These are phyloP conservation scores for Basidiobolus heterosporus DNA, from an alignment of 371 early-diverging fungal species.

Conservation along the genomic window DNA sequence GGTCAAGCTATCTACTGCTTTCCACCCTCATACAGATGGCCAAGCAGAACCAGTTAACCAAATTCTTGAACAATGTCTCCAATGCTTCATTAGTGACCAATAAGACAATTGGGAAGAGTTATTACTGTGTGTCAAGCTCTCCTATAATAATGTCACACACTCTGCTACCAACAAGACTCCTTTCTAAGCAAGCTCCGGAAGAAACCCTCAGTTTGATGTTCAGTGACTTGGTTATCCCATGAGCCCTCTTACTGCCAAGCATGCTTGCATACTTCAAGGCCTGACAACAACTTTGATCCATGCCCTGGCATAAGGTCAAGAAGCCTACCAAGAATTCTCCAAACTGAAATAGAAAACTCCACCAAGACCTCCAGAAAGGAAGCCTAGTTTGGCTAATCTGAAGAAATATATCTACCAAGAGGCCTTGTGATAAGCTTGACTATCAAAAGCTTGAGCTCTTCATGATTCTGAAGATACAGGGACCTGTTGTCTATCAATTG, in stretches of 20 bases:
- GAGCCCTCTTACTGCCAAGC: background rate
- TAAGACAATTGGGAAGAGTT: too few species aligned
- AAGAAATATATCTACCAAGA: background rate
- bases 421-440: background rate
- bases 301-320: background rate
- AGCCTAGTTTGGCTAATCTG: background rate
- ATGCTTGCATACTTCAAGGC: background rate
- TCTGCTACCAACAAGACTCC: conserved; percentile 12
- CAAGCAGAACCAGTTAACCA: too few species aligned
- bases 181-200: conserved; percentile 11
- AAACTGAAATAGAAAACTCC: background rate
- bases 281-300: background rate
- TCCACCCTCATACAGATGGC: too few species aligned
- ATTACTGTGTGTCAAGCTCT: too few species aligned
- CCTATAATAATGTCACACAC: conserved; percentile 5
- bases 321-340: background rate
- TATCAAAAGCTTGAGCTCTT: background rate
- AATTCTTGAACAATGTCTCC: too few species aligned
- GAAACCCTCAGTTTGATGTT: background rate
- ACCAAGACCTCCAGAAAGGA: background rate
- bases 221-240: background rate
- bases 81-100: too few species aligned
- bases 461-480: background rate
- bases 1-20: too few species aligned
- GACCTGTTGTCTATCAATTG: background rate